Percentiles rank a stretch among this genome's conserved stretches.
Evolutionary conservation across 2,329 filamentous ascomycete genomes (phyloP).

Genomic region (Phialophora macrospora): DNA sequence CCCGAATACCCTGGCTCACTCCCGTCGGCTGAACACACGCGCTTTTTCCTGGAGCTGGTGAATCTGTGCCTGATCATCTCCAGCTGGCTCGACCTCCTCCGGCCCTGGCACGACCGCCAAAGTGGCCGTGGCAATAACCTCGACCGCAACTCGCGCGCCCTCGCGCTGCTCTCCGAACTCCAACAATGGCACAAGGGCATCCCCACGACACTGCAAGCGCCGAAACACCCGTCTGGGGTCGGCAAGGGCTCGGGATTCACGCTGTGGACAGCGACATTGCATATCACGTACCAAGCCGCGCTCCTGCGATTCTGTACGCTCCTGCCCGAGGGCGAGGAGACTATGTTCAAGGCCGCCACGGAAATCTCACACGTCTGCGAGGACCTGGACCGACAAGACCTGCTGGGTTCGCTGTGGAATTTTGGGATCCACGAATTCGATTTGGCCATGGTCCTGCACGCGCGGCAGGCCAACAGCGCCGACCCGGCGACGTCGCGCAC

Average conservation of each 20-base stretch:
- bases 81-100: slow-evolving; percentile 17
- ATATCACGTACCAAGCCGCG: too few relatives aligned
- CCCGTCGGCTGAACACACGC: slow-evolving; percentile 13
- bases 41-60: slow-evolving; percentile 12
- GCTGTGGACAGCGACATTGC: too few relatives aligned
- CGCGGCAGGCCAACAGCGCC: slow-evolving; percentile 10
- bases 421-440: slow-evolving; percentile 21
- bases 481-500: slow-evolving; percentile 11
- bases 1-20: too few relatives aligned
- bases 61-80: slow-evolving; percentile 16
- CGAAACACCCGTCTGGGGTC: too few relatives aligned
- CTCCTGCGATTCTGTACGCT: too few relatives aligned
- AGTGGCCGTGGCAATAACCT: neutral
- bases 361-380: too few relatives aligned
- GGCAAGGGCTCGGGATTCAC: too few relatives aligned
- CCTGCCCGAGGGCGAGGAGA: too few relatives aligned
- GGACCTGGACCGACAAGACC: too few relatives aligned
- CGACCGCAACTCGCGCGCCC: slow-evolving; percentile 8
- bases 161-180: slow-evolving; percentile 8
- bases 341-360: too few relatives aligned
- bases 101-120: slow-evolving; percentile 1
- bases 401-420: slow-evolving; percentile 15
- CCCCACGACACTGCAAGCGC: slow-evolving; percentile 5
- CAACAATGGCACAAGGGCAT: slow-evolving; percentile 9
- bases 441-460: slow-evolving; percentile 18